Evolutionary conservation across 805 yeast genomes (phyloP), one percentile per base, ranked within the genome.

Genomic region (Candida boidinii): DNA sequence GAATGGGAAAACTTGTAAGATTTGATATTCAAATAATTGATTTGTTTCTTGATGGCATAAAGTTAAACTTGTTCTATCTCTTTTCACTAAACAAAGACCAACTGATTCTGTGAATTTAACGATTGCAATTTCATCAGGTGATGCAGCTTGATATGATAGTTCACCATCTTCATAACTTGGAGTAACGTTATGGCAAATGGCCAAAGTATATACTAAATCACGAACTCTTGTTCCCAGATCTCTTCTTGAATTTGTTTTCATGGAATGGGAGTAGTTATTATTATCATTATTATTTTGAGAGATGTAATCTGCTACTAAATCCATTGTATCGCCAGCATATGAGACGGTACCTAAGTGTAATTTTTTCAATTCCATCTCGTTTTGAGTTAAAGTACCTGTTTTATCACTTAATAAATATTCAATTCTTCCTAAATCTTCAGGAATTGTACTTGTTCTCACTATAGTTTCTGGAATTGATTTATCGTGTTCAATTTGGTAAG

Each of bases 81-180:
- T 74, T 48, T 74, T 79, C 38, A 75, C 68, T 28, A 92, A 66
- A 7, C 87, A 73, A 23, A 92, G 63, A 0, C 98, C 99, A 20
- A 88, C 90, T 2, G 64, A 54, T 42, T 86, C 94, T 1, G 96
- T 84, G 60, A 86, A 92, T 49, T 80, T 80, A 14, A 92, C 97
- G 41, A 92, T 92, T 19, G 99, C 98, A 45, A 92, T 78, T 54
- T 92, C 99, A 62, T 92, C 99, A 0, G 99, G 99, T 0, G 96
- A 88, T 0, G 97, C 96, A 0, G 98, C 98, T 58, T 92, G 99
- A 53, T 88, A 92, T 2, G 86, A 71, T 12, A 78, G 54, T 37
- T 66, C 76, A 18, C 83, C 86, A 42, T 79, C 84, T 36, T 80
- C 92, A 43, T 77, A 72, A 0, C 94, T 77, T 1, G 99, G 99